A percentile compares a stretch with the other conserved stretches of the same genome.
Conservation (phyloP, 1,139 yeast genomes). For the Yamadazyma spencermartinsiae region DNA sequence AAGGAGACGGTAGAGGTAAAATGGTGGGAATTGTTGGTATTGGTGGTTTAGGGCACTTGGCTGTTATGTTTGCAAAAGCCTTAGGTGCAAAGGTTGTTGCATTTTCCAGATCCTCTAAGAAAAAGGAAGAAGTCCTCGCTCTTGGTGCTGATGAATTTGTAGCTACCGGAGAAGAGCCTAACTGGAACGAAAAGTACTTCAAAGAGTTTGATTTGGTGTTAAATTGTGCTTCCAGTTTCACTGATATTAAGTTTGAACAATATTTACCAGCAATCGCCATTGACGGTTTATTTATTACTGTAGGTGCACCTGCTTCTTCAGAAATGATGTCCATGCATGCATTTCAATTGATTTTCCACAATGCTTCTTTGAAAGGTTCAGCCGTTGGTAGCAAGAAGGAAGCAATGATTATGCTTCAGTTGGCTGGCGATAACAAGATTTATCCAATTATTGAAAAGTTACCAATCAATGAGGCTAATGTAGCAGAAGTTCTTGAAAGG, state of each 20-base stretch:
- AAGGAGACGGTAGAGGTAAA: conserved; percentile 24
- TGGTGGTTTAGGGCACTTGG: conserved; percentile 47
- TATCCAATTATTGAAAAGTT: conserved; percentile 45
- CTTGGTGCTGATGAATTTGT: conserved; percentile 39
- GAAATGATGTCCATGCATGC: conserved; percentile 27
- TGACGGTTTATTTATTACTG: conserved; percentile 50
- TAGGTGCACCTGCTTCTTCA: conserved; percentile 46
- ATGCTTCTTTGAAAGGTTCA: conserved; percentile 33
- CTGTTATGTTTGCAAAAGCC: conserved; percentile 39
- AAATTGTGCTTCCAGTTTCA: conserved; percentile 45
- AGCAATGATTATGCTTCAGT: conserved; percentile 34
- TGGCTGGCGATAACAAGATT: conserved; percentile 38
- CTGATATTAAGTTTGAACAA: conserved; percentile 31
- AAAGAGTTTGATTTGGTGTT: conserved; percentile 47
- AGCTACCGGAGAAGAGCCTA: conserved; percentile 35
- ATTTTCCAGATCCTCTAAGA: conserved; percentile 34
- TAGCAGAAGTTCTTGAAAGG: conserved; percentile 30
- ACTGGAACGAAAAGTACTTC: conserved; percentile 28
- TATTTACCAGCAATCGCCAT: conserved; percentile 34
- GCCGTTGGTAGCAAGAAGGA: conserved; percentile 38
- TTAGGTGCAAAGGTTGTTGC: conserved; percentile 42
- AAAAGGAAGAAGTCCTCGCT: conserved; percentile 32
- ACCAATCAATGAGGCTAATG: conserved; percentile 32
- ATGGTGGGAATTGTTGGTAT: conserved; percentile 49
- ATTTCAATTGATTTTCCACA: conserved; percentile 26